phyloP scores from a whole-genome alignment of 2,329 filamentous ascomycete species.

The Ceratocystis diversiconidia region DNA sequence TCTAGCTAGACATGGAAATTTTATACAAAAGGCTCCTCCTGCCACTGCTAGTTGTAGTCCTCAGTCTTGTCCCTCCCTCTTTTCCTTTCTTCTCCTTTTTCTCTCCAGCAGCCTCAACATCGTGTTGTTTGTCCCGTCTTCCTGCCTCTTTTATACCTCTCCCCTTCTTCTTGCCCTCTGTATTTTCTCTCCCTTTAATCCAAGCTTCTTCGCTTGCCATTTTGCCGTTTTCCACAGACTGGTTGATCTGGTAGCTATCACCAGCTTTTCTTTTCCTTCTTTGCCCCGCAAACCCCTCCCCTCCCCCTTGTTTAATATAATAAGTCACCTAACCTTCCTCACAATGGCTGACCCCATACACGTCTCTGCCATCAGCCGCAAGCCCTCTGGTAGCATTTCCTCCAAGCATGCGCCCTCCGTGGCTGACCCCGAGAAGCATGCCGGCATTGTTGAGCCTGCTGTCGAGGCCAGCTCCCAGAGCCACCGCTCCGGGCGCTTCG shows the following conservation, averaged over 20 bases:
- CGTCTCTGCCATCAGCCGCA: constrained; percentile 18
- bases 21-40: constrained; percentile 5
- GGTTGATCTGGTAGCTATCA: not conserved
- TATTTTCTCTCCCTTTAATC: constrained; percentile 20
- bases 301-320: not conserved
- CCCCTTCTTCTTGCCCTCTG: constrained; percentile 27
- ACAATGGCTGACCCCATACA: constrained; percentile 27
- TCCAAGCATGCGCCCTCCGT: constrained; percentile 16
- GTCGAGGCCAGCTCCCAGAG: constrained; percentile 20
- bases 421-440: constrained; percentile 29
- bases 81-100: not conserved
- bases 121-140: not conserved
- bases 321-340: not conserved
- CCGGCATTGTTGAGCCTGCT: constrained; percentile 21
- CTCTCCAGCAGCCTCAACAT: constrained; percentile 2
- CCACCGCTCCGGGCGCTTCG: constrained; percentile 21
- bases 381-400: constrained; percentile 17
- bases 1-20: not conserved
- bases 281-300: not conserved
- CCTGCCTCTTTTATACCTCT: not conserved
- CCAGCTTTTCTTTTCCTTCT: not conserved
- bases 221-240: not conserved
- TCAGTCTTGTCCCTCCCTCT: not conserved
- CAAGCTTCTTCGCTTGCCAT: not conserved
- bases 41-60: not conserved